These are phyloP conservation scores for Penicillium sp. DNA, from an alignment of 2,329 filamentous ascomycete species.

Conservation along the genomic window DNA sequence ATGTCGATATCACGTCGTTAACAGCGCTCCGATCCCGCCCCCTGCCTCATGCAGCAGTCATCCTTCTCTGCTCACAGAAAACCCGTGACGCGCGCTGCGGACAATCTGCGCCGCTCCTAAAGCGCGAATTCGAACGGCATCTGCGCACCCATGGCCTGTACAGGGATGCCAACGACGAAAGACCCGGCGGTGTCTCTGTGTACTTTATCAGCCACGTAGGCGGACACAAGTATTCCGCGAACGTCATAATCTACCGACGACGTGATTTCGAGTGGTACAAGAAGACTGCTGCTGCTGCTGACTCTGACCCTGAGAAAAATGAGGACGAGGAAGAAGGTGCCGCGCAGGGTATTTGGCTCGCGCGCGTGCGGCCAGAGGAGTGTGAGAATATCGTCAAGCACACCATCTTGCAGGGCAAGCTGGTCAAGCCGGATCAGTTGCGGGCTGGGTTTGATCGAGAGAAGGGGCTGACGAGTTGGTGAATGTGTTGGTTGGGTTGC, in stretches of 20 bases:
- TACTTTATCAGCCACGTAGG: conserved; percentile 97
- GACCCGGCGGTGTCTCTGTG: conserved; percentile 87
- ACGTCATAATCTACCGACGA: conserved; percentile 84
- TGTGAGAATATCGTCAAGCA: conserved; percentile 89
- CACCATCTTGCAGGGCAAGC: conserved; percentile 87
- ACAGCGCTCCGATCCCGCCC: conserved; percentile 55
- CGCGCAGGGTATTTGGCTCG: conserved; percentile 89
- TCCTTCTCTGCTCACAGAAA: conserved; percentile 89
- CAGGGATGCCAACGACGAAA: conserved; percentile 80
- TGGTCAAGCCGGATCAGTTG: conserved; percentile 84
- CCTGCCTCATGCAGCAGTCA: conserved; percentile 78
- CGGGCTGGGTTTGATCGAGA: conserved; percentile 85
- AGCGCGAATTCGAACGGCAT: conserved; percentile 83
- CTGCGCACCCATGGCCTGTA: conserved; percentile 78
- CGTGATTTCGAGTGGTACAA: conserved; percentile 40
- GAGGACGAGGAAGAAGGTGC: conserved; percentile 52
- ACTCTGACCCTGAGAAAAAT: conserved; percentile 23
- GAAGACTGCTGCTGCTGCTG: conserved; percentile 18
- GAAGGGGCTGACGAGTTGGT: conserved; percentile 85
- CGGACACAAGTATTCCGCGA: conserved; percentile 93
- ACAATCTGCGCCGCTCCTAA: conserved; percentile 85
- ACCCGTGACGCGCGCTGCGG: conserved; percentile 95
- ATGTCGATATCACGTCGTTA: conserved; percentile 24
- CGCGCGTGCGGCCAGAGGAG: conserved; percentile 77
- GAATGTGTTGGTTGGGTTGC: background rate